Evolutionary conservation across 306 rosid genomes (phyloP).

Genomic region (Prunus salicina): DNA sequence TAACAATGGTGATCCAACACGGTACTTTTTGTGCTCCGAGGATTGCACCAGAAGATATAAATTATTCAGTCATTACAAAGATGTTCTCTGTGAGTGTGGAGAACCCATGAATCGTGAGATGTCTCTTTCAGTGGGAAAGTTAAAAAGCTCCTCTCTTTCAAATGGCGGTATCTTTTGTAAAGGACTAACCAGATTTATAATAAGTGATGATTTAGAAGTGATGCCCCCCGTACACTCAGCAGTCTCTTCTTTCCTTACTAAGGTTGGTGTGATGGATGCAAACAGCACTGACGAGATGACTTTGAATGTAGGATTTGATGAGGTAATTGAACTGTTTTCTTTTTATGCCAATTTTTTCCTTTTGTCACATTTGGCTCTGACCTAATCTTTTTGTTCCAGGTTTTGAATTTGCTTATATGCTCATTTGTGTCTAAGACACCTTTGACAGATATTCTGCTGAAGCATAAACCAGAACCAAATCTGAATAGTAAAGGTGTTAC

Average conservation of each 20-base stretch:
- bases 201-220: background rate
- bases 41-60: background rate
- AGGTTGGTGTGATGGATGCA: background rate
- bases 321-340: background rate
- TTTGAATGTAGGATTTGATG: background rate
- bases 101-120: background rate
- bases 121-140: no score
- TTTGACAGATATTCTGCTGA: background rate
- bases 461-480: background rate
- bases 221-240: background rate
- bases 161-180: background rate
- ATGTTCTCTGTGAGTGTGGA: background rate
- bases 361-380: no score
- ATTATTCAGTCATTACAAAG: background rate
- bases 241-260: no score
- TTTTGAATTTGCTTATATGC: background rate
- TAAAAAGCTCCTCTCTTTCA: no score
- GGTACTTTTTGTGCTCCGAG: background rate
- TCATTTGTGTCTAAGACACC: background rate
- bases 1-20: no score
- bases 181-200: background rate
- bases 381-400: background rate
- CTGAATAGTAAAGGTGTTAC: rapidly evolving
- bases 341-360: background rate
- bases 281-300: background rate